Base-by-base conservation (phyloP, 257 asterid genomes). In the Petrea volubilis region DNA sequence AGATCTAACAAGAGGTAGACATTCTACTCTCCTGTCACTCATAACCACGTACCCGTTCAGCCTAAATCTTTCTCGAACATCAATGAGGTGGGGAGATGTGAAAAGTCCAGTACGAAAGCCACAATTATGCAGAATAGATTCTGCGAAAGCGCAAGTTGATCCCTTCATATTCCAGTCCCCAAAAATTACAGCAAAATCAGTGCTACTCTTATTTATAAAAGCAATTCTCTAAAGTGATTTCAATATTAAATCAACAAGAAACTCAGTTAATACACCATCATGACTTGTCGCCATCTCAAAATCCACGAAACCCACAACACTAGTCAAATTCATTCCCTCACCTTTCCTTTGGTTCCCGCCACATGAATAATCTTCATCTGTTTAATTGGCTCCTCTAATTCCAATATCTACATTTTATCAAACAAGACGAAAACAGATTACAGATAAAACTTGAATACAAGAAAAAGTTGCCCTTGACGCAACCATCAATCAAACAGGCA, bases 341-440 rank as follows among this genome's bases (percentile, higher is more conserved):
- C 99, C 96, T 95, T 95, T 70, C 98, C 99, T 76, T 95, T 95
- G 74, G 99, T 95, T 56, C 99, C 99, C 7, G 99, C 98, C 44
- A 95, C 98, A 67, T 95, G 99, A 85, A 95, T 92, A 73, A 95
- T 66, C 88, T 92, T 95, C 95, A 95, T 86, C 82, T 92, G 74
- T 72, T 87, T 86, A 17, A 95, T 79, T 4, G 96, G 75, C 70
- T 92, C 97, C 84, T 90, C 99, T 59, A 95, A 73, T 62, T 90
- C 99, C 85, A 95, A 72, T 0, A 92, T 84, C 99, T 95, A 72
- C 31, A 71, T 29, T 55, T 33, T 74, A 71, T 68, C 67, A 49
- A 75, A 57, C 61, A 75, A 76, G 31, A 38, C 29, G 56, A 40
- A 41, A 31, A 43, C 63, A 38, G 13, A 73, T 33, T 21, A 71